Conservation (phyloP, 2,329 filamentous ascomycete species). For the Talaromyces sp. region DNA sequence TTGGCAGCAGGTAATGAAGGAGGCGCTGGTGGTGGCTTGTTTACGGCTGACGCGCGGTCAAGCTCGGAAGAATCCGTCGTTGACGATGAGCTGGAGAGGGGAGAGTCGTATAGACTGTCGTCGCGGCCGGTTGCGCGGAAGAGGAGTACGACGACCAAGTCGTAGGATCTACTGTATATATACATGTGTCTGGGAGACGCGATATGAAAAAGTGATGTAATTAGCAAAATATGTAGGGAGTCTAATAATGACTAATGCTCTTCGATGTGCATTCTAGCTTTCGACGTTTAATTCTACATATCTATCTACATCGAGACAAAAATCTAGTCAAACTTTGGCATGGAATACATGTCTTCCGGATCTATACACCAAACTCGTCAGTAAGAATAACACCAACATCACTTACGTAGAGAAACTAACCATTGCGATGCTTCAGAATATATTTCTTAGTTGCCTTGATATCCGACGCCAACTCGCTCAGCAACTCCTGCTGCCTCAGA, state of each 20-base stretch:
- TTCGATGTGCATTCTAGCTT: neutral
- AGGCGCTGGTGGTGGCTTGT: constrained; percentile 15
- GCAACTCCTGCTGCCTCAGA: constrained; percentile 39
- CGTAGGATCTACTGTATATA: neutral
- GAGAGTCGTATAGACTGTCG: constrained; percentile 31
- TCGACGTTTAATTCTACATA: neutral
- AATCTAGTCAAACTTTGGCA: constrained; percentile 34
- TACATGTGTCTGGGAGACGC: too few species aligned
- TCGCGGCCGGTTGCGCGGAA: constrained; percentile 8
- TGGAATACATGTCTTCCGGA: constrained; percentile 48
- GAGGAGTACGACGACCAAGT: constrained; percentile 8
- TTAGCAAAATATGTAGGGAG: neutral
- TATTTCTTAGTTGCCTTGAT: constrained; percentile 48
- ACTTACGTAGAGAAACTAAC: constrained; percentile 30
- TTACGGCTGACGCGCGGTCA: constrained; percentile 13
- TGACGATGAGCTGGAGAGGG: constrained; percentile 36
- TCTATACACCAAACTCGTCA: constrained; percentile 28
- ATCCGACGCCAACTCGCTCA: constrained; percentile 44
- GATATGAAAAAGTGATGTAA: neutral
- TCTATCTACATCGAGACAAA: too few species aligned
- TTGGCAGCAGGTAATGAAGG: constrained; percentile 12
- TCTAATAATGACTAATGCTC: neutral
- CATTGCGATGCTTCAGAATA: constrained; percentile 48
- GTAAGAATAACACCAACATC: neutral
- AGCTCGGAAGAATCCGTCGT: constrained; percentile 21